A percentile compares a stretch with the other conserved stretches of the same genome.
Conservation (phyloP, 345 rosid species). For the Syzygium oleosum region DNA sequence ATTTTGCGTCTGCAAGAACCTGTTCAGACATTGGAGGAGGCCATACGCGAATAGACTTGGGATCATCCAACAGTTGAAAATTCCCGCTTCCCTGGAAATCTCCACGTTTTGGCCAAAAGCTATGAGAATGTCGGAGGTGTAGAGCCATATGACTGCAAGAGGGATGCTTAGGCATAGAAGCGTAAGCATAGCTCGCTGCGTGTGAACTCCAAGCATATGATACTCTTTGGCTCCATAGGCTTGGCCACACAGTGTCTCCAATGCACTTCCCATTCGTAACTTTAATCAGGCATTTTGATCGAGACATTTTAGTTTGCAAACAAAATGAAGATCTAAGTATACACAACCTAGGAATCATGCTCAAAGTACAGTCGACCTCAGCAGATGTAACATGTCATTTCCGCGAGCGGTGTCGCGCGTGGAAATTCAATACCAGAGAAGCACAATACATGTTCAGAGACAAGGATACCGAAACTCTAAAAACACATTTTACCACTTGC, state of each 20-base stretch:
- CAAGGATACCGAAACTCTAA: no score
- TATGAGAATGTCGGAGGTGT: constrained; percentile 33
- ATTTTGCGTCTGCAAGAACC: constrained; percentile 55
- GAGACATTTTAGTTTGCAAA: background rate
- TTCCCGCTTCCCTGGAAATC: constrained; percentile 28
- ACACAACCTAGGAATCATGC: background rate
- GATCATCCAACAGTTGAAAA: constrained; percentile 46
- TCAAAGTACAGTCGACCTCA: background rate
- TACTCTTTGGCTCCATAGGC: constrained; percentile 60
- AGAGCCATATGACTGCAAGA: constrained; percentile 44
- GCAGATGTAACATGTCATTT: background rate
- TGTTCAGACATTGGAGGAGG: constrained; percentile 53
- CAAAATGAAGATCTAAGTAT: background rate
- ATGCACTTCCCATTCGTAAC: constrained; percentile 18
- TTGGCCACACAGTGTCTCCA: constrained; percentile 68
- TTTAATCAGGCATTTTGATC: background rate
- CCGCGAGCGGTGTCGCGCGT: no score
- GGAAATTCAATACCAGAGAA: background rate
- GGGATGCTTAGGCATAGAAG: constrained; percentile 36
- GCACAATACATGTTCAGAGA: no score
- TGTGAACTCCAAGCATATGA: constrained; percentile 54
- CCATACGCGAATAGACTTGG: constrained; percentile 49
- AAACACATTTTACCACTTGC: no score
- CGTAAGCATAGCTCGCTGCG: constrained; percentile 59
- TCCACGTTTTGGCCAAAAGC: constrained; percentile 33